Percentiles rank a stretch among this genome's conserved stretches.
phyloP scores from a whole-genome alignment of 352 stramenopile genomes.

The Globisporangium iwayamae region DNA sequence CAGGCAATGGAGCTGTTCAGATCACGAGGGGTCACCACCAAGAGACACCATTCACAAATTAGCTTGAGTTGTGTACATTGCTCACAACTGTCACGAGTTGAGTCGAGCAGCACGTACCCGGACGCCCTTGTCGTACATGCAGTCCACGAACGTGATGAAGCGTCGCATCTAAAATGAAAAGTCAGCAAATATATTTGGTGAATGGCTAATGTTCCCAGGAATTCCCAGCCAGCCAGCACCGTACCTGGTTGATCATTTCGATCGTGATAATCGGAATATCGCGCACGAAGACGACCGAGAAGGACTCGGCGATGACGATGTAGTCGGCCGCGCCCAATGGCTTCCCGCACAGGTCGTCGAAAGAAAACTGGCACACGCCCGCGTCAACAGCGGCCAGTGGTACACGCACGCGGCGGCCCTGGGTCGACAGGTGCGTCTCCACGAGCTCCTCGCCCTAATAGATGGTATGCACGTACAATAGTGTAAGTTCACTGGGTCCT shows the following conservation, averaged over 20 bases:
- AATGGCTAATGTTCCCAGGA: not conserved
- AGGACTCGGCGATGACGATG: conserved; percentile 86
- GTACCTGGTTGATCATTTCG: conserved; percentile 85
- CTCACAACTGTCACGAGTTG: not conserved
- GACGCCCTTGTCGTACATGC: conserved; percentile 93
- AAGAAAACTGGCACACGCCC: conserved; percentile 89
- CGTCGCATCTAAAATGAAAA: conserved; percentile 62
- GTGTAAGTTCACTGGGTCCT: not conserved
- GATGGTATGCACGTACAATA: not conserved
- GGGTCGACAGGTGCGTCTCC: conserved; percentile 51
- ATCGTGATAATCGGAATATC: conserved; percentile 89
- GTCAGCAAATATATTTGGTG: not conserved
- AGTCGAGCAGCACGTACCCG: conserved; percentile 36
- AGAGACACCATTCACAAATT: not conserved
- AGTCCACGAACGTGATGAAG: conserved; percentile 98
- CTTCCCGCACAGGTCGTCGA: conserved; percentile 94
- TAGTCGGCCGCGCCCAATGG: conserved; percentile 94
- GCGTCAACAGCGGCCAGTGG: conserved; percentile 47
- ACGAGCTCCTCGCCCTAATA: conserved; percentile 38
- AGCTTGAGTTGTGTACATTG: not conserved
- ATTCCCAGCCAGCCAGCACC: not conserved
- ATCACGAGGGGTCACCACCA: not conserved
- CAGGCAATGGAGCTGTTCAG: conserved; percentile 65
- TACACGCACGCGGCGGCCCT: conserved; percentile 64
- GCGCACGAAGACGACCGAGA: conserved; percentile 88